Evolutionary conservation across 495 filamentous ascomycete genomes (phyloP).

Genomic region (Aspergillus kassunensis): DNA sequence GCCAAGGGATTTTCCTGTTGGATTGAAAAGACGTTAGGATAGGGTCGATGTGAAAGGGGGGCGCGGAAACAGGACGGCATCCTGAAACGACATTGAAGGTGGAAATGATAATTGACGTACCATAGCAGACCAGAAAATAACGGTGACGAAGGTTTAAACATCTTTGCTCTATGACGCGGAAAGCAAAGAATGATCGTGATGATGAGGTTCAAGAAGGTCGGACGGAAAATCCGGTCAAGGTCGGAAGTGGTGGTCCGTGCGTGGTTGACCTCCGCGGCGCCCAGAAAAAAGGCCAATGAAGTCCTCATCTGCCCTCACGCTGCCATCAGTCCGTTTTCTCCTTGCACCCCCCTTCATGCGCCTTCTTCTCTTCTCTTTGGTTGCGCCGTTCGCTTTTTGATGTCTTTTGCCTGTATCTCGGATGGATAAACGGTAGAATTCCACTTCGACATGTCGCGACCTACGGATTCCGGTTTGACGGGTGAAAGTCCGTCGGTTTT

Average conservation of each 20-base stretch:
- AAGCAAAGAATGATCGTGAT: neutral
- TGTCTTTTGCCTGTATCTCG: neutral
- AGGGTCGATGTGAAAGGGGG: too few species aligned
- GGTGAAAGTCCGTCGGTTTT: slow-evolving; percentile 38
- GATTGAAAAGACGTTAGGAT: too few species aligned
- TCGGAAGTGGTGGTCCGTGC: slow-evolving; percentile 19
- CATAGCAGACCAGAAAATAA: slow-evolving; percentile 80
- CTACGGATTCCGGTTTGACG: slow-evolving; percentile 39
- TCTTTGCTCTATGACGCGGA: slow-evolving; percentile 3
- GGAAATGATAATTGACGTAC: slow-evolving; percentile 52
- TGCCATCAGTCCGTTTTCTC: slow-evolving; percentile 7
- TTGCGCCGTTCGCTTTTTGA: neutral
- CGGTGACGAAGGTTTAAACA: slow-evolving; percentile 72
- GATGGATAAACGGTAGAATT: slow-evolving; percentile 29
- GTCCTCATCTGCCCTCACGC: slow-evolving; percentile 10
- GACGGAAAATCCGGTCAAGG: slow-evolving; percentile 22
- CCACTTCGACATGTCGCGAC: slow-evolving; percentile 26
- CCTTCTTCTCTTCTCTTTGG: slow-evolving; percentile 1
- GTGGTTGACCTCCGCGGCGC: slow-evolving; percentile 19
- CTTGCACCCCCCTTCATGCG: neutral
- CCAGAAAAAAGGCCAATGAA: slow-evolving; percentile 19
- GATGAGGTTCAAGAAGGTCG: neutral
- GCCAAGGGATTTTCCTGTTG: slow-evolving; percentile 94
- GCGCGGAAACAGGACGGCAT: too few species aligned
- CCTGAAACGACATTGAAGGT: too few species aligned